Conservation (phyloP, 2,329 filamentous ascomycete genomes). For the Alternaria burnsii region DNA sequence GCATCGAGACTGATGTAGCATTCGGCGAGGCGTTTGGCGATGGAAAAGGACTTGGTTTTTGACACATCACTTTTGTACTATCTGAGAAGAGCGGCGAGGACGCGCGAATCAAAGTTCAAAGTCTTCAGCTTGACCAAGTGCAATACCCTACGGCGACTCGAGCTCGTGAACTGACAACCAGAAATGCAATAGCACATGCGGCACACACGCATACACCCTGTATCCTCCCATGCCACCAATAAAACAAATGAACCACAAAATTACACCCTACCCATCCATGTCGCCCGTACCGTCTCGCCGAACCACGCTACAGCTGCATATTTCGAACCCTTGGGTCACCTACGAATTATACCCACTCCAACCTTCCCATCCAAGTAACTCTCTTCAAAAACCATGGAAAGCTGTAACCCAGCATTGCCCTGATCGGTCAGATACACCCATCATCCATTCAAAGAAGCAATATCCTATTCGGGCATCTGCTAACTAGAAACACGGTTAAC, state of each 20-base stretch:
- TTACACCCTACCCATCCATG: neutral
- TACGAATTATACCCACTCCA: neutral
- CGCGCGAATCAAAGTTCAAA: neutral
- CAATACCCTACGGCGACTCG: neutral
- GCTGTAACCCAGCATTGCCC: constrained; percentile 16
- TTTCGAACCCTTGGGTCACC: neutral
- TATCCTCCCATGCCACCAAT: neutral
- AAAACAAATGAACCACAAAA: neutral
- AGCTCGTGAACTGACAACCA: neutral
- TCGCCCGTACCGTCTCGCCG: neutral
- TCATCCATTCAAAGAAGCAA: neutral
- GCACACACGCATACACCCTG: neutral
- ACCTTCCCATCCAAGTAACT: constrained; percentile 20
- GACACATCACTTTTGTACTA: constrained; percentile 15
- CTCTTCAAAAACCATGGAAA: constrained; percentile 4
- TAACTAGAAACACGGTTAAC: neutral
- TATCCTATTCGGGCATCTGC: neutral
- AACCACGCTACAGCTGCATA: neutral
- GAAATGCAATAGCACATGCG: neutral
- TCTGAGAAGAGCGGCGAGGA: neutral
- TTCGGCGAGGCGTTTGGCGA: constrained; percentile 42
- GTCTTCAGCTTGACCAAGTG: neutral
- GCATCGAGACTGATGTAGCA: constrained; percentile 23
- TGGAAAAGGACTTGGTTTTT: constrained; percentile 27
- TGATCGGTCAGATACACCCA: constrained; percentile 13